Base-by-base conservation (phyloP, 2,329 filamentous ascomycete genomes). In the Aureobasidium sp. region DNA sequence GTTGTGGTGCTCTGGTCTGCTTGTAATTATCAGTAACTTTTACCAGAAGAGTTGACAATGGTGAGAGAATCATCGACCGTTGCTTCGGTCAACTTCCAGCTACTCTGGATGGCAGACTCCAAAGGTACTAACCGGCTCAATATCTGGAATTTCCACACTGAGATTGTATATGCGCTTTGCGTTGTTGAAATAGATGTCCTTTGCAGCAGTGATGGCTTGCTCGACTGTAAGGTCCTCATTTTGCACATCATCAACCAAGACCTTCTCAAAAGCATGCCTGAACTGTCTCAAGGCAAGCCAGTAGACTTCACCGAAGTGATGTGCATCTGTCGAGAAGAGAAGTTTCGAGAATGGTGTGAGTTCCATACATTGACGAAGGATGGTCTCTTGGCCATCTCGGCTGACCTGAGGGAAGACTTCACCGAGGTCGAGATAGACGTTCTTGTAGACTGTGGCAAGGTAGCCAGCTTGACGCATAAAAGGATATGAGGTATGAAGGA, bases 401-500 rank as follows among this genome's bases (percentile, higher is more conserved):
- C 84, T 90, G 32, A 93, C 68, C 68, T 83, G 84, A 0, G 88
- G 88, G 56, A 93, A 94, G 0, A 93, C 84, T 63, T 90, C 85
- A 1, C 89, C 88, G 51, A 94, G 80, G 63, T 94, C 89, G 11
- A 88, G 79, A 63, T 89, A 93, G 1, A 87, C 86, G 62, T 94
- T 91, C 21, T 79, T 74, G 64, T 90, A 93, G 19, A 86, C 81
- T 0, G 79, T 80, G 0, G 88, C 86, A 17, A 94, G 74, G 64
- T 91, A 94, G 0, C 85, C 87, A 0, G 85, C 80, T 68, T 93
- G 86, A 32, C 83, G 78, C 0, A 84, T 88, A 63, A 86, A 93
- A 0, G 89, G 89, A 64, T 94, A 94, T 2, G 86, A 80, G 0
- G 88, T 83, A 64, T 94, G 88, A 2, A 94, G 77, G 7, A 94